These are phyloP conservation scores for Aspergillus cristatus DNA, from an alignment of 495 filamentous ascomycete genomes.

Conservation along the genomic window DNA sequence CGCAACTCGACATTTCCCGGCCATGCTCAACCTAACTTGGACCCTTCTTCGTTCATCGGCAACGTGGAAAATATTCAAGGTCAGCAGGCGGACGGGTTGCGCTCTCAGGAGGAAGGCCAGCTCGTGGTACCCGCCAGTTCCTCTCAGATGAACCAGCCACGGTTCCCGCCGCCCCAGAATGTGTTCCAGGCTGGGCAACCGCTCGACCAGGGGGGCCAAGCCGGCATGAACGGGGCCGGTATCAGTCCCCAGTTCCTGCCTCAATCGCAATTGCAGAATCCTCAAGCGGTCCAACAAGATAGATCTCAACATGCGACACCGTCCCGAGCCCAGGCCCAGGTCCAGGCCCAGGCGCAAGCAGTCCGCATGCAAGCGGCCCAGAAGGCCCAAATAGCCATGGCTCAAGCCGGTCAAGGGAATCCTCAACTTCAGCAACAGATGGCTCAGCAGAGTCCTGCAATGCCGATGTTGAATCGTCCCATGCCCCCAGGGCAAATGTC, in stretches of 20 bases:
- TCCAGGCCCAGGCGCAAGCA: slow-evolving; percentile 23
- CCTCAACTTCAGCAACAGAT: slow-evolving; percentile 31
- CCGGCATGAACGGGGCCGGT: slow-evolving; percentile 27
- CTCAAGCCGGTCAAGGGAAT: slow-evolving; percentile 26
- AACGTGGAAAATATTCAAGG: slow-evolving; percentile 47
- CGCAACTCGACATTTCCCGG: slow-evolving; percentile 29
- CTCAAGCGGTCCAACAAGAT: slow-evolving; percentile 30
- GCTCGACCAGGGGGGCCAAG: slow-evolving; percentile 27
- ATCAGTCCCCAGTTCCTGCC: slow-evolving; percentile 33
- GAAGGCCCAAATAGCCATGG: slow-evolving; percentile 42
- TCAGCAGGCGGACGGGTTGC: slow-evolving; percentile 53
- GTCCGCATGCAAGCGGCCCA: slow-evolving; percentile 37
- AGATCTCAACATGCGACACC: slow-evolving; percentile 29
- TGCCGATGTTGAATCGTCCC: slow-evolving; percentile 52
- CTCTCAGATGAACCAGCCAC: slow-evolving; percentile 36
- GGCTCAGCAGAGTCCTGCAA: slow-evolving; percentile 42
- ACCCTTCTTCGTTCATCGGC: slow-evolving; percentile 39
- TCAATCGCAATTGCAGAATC: slow-evolving; percentile 33
- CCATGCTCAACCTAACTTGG: slow-evolving; percentile 30
- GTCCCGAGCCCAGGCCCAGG: slow-evolving; percentile 30
- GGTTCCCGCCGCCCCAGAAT: slow-evolving; percentile 26
- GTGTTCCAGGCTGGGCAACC: slow-evolving; percentile 28
- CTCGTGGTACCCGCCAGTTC: slow-evolving; percentile 58
- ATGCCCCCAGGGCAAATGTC: slow-evolving; percentile 42
- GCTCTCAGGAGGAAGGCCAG: slow-evolving; percentile 56